Conservation (phyloP, 2,329 filamentous ascomycete species). For the Fusarium anthophilum region DNA sequence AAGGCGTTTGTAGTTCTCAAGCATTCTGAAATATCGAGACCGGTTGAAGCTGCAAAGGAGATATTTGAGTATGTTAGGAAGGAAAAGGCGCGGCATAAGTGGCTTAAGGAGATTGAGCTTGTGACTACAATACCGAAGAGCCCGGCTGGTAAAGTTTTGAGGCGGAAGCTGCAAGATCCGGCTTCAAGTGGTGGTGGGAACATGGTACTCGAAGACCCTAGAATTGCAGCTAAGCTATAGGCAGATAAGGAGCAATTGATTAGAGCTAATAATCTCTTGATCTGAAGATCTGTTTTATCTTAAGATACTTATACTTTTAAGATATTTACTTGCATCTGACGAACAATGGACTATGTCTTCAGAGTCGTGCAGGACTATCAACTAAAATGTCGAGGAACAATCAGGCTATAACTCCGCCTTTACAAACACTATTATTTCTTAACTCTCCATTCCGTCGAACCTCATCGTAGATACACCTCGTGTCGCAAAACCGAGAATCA, state of each 20-base stretch:
- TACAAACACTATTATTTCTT: background rate
- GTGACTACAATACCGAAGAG: conserved; percentile 2
- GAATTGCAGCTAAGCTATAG: background rate
- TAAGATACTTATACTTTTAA: too few species aligned
- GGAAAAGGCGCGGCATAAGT: background rate
- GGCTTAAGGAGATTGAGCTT: conserved; percentile 12
- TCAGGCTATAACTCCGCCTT: background rate
- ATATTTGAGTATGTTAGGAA: background rate
- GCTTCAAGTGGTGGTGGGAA: fast-evolving
- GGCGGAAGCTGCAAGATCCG: background rate
- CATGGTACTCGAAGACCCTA: background rate
- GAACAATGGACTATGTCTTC: fast-evolving
- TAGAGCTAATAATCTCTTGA: too few species aligned
- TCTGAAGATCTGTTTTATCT: too few species aligned
- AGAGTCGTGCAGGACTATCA: fast-evolving
- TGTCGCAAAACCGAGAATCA: fast-evolving
- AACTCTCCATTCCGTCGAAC: too few species aligned
- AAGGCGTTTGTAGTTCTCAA: conserved; percentile 3
- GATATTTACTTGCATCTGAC: fast-evolving
- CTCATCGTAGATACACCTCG: fast-evolving
- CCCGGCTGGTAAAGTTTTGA: background rate
- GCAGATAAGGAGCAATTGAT: fast-evolving
- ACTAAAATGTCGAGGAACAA: fast-evolving
- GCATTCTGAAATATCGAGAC: fast-evolving
- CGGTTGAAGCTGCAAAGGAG: background rate